These are phyloP conservation scores for Boehmeria nivea DNA, from an alignment of 306 rosid genomes.

Conservation along the genomic window DNA sequence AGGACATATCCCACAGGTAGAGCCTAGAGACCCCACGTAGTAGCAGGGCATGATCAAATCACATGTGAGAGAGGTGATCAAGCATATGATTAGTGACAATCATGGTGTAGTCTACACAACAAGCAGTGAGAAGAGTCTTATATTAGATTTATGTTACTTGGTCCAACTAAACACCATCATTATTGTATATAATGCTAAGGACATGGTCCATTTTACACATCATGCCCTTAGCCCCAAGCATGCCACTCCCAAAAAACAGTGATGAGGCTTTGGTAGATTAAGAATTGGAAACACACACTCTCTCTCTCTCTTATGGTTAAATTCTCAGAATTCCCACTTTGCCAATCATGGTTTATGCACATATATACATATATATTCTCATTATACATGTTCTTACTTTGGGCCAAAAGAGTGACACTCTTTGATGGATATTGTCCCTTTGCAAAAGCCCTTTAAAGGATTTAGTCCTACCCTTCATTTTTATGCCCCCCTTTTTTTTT, in stretches of 20 bases:
- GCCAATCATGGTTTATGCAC: constrained; percentile 18
- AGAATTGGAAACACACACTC: background rate
- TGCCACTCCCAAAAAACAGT: constrained; percentile 5
- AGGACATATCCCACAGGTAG: background rate
- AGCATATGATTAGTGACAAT: constrained; percentile 35
- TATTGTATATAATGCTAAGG: constrained; percentile 27
- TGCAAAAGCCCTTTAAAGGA: background rate
- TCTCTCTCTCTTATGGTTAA: background rate
- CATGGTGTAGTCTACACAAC: constrained; percentile 37
- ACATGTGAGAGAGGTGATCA: constrained; percentile 29
- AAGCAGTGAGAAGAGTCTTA: constrained; percentile 28
- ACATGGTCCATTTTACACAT: constrained; percentile 36
- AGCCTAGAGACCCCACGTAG: constrained; percentile 9
- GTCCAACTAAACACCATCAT: constrained; percentile 51
- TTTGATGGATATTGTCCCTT: constrained; percentile 23
- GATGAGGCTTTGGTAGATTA: constrained; percentile 1
- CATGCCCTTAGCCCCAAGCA: constrained; percentile 20
- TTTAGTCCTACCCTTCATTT: constrained; percentile 3
- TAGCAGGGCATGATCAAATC: constrained; percentile 8
- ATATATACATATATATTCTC: background rate
- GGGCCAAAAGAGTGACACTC: constrained; percentile 12
- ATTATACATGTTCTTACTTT: background rate
- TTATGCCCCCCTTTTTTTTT: too few relatives aligned
- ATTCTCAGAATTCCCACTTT: background rate
- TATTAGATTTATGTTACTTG: constrained; percentile 26